Base-by-base conservation (phyloP, 2,329 filamentous ascomycete genomes). In the Ascochyta lentis region DNA sequence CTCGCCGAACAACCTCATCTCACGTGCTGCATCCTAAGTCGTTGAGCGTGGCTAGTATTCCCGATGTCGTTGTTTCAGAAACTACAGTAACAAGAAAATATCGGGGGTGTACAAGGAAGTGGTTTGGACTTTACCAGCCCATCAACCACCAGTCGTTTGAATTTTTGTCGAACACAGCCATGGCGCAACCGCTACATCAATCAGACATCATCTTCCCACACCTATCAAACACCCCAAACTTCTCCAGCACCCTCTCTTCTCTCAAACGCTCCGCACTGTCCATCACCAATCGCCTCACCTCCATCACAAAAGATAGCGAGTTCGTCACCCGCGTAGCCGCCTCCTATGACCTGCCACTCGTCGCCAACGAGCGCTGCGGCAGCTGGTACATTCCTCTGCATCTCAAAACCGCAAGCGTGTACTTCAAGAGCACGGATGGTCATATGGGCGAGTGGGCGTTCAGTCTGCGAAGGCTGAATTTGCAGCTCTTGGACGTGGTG, bases 391-490 rank as follows among this genome's bases (percentile, higher is more conserved):
- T 98, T 24, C 77, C 79, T 3, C 88, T 88, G 0, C 75, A 75
- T 7, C 69, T 69, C 24, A 95, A 94, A 76, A 77, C 72, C 1
- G 90, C 85, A 29, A 92, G 90, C 62, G 91, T 89, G 29, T 99
- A 98, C 77, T 99, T 98, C 78, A 99, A 99, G 81, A 96, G 91
- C 77, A 99, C 95, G 2, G 95, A 99, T 77, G 95, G 95, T 1
- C 95, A 99, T 74, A 87, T 88, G 48, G 88, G 91, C 8, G 88
- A 96, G 69, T 99, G 95, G 95, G 85, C 88, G 58, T 96, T 98
- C 71, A 96, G 91, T 76, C 84, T 89, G 22, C 81, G 95, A 60
- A 83, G 95, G 61, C 77, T 98, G 68, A 99, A 99, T 72, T 72
- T 96, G 66, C 90, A 96, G 61, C 72, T 98, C 15, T 74, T 97